phyloP scores from a whole-genome alignment of 495 filamentous ascomycete species.

The Penicillium coffeae region DNA sequence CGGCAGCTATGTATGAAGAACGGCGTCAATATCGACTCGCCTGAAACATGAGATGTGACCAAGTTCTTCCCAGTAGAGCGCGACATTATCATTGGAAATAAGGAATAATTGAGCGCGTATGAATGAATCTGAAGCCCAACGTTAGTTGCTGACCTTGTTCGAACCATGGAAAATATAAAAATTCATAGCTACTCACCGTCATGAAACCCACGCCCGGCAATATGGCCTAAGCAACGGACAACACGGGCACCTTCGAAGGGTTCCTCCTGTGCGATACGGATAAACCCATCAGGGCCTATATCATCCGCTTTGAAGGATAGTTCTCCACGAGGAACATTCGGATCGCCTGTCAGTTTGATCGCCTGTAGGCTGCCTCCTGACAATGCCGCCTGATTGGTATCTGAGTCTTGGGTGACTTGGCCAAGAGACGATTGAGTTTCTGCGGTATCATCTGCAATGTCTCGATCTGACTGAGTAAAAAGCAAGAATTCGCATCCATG shows the following conservation, averaged over 20 bases:
- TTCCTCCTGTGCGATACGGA: conserved; percentile 59
- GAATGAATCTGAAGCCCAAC: conserved; percentile 57
- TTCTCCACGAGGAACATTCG: conserved; percentile 82
- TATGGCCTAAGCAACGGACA: conserved; percentile 72
- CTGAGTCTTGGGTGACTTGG: too few species aligned
- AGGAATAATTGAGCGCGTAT: conserved; percentile 73
- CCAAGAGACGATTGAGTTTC: too few species aligned
- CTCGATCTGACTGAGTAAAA: conserved; percentile 74
- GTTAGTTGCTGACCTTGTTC: background rate
- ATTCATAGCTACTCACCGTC: conserved; percentile 53
- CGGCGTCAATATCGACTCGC: conserved; percentile 69
- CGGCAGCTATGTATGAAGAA: background rate
- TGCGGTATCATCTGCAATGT: conserved; percentile 4
- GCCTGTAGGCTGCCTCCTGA: conserved; percentile 67
- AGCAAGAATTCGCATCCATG: conserved; percentile 89
- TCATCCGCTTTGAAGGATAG: conserved; percentile 75
- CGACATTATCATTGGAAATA: conserved; percentile 69
- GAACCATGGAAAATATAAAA: background rate
- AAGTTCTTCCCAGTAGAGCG: conserved; percentile 77
- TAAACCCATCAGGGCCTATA: conserved; percentile 58
- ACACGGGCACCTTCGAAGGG: conserved; percentile 71
- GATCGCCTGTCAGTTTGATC: conserved; percentile 87
- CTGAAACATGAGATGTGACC: conserved; percentile 78
- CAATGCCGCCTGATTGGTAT: too few species aligned
- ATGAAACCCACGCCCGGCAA: conserved; percentile 65